Evolutionary conservation across 1,284 basidiomycete species (phyloP).

Genomic region (Volvariella surrecta): DNA sequence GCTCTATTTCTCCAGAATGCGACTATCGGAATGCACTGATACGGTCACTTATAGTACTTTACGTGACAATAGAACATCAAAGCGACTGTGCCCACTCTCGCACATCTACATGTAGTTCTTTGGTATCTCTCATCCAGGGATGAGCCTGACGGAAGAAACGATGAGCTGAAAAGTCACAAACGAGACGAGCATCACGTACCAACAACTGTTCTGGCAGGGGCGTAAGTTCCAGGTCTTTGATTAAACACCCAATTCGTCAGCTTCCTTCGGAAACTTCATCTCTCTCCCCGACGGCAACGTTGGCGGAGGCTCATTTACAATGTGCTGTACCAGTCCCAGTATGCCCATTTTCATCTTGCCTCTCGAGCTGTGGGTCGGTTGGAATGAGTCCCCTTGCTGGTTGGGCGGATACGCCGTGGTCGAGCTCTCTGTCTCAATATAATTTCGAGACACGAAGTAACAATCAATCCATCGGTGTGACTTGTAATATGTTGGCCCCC

Average conservation of each 20-base stretch:
- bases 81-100: slow-evolving; percentile 1
- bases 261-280: slow-evolving; percentile 58
- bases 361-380: slow-evolving; percentile 69
- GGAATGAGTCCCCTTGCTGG: slow-evolving; percentile 69
- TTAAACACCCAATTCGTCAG: slow-evolving; percentile 73
- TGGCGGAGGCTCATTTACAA: slow-evolving; percentile 95
- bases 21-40: too few species aligned
- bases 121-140: slow-evolving; percentile 5
- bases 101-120: slow-evolving; percentile 3
- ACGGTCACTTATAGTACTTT: too few species aligned
- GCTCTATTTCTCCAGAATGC: too few species aligned
- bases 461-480: not conserved
- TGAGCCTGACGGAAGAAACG: not conserved
- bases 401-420: slow-evolving; percentile 31
- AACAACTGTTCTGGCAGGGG: slow-evolving; percentile 78
- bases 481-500: too few species aligned
- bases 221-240: slow-evolving; percentile 74
- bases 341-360: slow-evolving; percentile 96
- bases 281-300: slow-evolving; percentile 56
- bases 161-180: not conserved
- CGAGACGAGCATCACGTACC: slow-evolving; percentile 32
- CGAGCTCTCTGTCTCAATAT: not conserved
- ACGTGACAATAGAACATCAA: too few species aligned
- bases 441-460: too few species aligned
- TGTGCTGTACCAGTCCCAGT: slow-evolving; percentile 92